Conservation (phyloP, 176 grass and related monocot species). For the Avena eriantha region DNA sequence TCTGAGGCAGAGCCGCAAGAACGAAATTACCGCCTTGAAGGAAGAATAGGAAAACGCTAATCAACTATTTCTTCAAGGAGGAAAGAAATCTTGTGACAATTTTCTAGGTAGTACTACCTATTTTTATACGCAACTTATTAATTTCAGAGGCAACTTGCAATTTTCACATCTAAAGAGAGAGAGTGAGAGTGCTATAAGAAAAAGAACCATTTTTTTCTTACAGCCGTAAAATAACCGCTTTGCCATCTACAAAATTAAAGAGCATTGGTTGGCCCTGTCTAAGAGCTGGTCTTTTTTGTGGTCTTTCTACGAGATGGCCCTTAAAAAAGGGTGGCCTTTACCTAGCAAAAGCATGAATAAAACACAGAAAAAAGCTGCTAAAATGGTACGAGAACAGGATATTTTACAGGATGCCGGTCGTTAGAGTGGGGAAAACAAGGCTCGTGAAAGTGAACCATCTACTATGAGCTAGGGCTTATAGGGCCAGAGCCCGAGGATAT, state of each 20-base stretch:
- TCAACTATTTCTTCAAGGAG: too few relatives aligned
- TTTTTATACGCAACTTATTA: slow-evolving; percentile 9
- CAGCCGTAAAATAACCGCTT: not conserved
- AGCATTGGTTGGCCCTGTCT: too few relatives aligned
- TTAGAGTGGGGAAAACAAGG: slow-evolving; percentile 52
- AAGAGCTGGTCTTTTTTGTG: not conserved
- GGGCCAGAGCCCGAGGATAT: slow-evolving; percentile 35
- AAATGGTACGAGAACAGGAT: slow-evolving; percentile 21
- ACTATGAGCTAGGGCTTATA: slow-evolving; percentile 32
- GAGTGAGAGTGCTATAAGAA: not conserved
- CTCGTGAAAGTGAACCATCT: slow-evolving; percentile 46
- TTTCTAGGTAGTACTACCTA: too few relatives aligned
- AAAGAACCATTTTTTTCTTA: too few relatives aligned
- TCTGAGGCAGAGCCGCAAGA: too few relatives aligned
- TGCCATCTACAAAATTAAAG: not conserved
- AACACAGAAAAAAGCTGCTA: slow-evolving; percentile 47
- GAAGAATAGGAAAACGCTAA: too few relatives aligned
- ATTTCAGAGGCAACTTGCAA: not conserved
- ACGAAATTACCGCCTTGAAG: too few relatives aligned
- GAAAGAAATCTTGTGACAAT: too few relatives aligned
- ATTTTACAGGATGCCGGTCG: slow-evolving; percentile 24
- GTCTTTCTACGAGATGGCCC: slow-evolving; percentile 26
- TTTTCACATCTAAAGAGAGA: not conserved
- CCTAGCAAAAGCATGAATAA: not conserved
- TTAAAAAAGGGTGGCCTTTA: not conserved